Evolutionary conservation across 1,284 basidiomycete genomes (phyloP), one percentile per base, ranked within the genome.

Genomic region (Ganoderma sp.): DNA sequence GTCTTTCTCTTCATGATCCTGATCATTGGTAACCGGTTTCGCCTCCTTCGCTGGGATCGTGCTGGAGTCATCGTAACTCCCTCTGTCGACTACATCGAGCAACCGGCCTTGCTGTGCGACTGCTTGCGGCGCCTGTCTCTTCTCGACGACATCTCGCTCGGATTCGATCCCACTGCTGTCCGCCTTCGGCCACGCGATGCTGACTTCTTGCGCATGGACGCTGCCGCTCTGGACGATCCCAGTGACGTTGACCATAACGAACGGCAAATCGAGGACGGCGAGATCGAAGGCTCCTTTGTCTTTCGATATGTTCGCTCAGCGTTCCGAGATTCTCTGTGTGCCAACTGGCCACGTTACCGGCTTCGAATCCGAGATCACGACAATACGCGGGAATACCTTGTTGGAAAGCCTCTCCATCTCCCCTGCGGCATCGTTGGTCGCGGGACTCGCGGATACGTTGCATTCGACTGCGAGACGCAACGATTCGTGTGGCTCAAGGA

Each of bases 401-500:
- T 68, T 17, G 56, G 45, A 15, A 64, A 65, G 60, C 67, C 67
- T 8, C 37, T 4, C 2, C 61, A 61, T 14, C 15, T 34, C 15
- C 45, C 63, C 0, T 7, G 10, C 1, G 67, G 59, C 0, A 3
- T 65, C 0, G 50, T 41, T 1, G 63, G 67, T 25, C 63, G 63
- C 5, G 64, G 50, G 2, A 65, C 61, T 2, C 54, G 61, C 2
- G 64, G 63, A 10, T 65, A 61, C 17, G 41, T 66, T 19, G 64
- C 60, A 0, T 22, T 63, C 15, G 60, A 61, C 7, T 50, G 45
- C 22, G 1, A 37, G 1, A 14, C 22, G 0, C 22, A 17, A 3
- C 59, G 17, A 1, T 63, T 69, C 28, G 65, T 59, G 0, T 67
- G 57, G 34, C 54, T 69, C n/a, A 69, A 69, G 60, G 65, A 69